Conservation (phyloP, 805 yeast genomes). For the Starmera dryadoides region DNA sequence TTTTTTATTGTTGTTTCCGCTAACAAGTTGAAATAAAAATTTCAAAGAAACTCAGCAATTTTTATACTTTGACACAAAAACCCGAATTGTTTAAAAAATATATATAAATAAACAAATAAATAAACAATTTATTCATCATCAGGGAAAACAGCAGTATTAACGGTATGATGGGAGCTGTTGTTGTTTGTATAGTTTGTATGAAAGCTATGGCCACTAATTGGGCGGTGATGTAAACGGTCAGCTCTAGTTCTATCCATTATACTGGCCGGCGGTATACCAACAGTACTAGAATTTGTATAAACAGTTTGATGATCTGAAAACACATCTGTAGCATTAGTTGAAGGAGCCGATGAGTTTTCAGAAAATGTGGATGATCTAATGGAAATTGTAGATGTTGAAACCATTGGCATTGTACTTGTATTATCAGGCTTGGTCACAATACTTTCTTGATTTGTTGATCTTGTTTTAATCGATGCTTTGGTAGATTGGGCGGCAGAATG, state of each 20-base stretch:
- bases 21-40: too few species aligned
- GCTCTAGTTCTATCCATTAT: constrained; percentile 42
- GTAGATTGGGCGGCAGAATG: neutral
- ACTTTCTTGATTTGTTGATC: constrained; percentile 1
- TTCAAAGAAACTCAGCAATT: too few species aligned
- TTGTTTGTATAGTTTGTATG: constrained; percentile 11
- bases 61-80: too few species aligned
- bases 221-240: constrained; percentile 11
- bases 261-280: constrained; percentile 71
- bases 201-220: constrained; percentile 13
- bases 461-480: neutral
- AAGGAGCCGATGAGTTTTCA: too few species aligned
- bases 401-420: constrained; percentile 24
- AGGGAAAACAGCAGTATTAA: constrained; percentile 5
- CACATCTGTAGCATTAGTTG: constrained; percentile 26
- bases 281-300: constrained; percentile 55
- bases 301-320: constrained; percentile 31
- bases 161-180: constrained; percentile 11
- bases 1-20: too few species aligned
- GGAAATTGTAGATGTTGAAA: constrained; percentile 27
- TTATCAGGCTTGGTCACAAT: constrained; percentile 13
- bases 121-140: neutral
- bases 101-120: too few species aligned
- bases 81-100: too few species aligned
- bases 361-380: constrained; percentile 28